Percentiles rank a stretch among this genome's conserved stretches.
Conservation (phyloP, 352 stramenopile genomes). For the Pythium volutum region DNA sequence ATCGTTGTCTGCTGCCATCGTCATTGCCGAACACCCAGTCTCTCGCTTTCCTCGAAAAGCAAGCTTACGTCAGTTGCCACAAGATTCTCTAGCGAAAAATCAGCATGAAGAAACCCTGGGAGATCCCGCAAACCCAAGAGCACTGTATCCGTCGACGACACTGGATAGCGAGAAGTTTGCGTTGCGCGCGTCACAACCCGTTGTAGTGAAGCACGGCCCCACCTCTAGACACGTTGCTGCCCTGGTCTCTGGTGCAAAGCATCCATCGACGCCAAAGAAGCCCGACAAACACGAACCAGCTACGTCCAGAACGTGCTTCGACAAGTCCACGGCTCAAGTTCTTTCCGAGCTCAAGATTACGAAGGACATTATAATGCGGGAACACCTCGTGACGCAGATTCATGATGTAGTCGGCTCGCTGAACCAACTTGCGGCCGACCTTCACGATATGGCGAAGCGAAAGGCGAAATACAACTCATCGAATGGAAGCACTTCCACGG, state of each 20-base stretch:
- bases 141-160: not conserved
- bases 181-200: not conserved
- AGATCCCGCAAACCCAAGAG: not conserved
- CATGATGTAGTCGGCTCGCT: conserved; percentile 26
- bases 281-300: not conserved
- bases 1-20: too few relatives aligned
- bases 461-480: not conserved
- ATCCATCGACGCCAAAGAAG: not conserved
- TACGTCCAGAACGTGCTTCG: not conserved
- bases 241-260: not conserved
- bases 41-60: conserved; percentile 16
- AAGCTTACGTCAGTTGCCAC: conserved; percentile 20
- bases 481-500: not conserved
- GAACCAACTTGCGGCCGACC: conserved; percentile 29
- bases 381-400: conserved; percentile 51
- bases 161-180: conserved; percentile 8
- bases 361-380: conserved; percentile 59
- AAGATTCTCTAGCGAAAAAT: conserved; percentile 8
- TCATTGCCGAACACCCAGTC: not conserved
- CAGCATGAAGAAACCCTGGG: conserved; percentile 7
- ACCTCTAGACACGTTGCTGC: not conserved
- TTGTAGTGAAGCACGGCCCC: not conserved
- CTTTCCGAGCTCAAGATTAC: conserved; percentile 46
- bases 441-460: conserved; percentile 24
- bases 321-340: conserved; percentile 32